phyloP scores from a whole-genome alignment of 768 basidiomycete genomes.

The Jaapia argillacea region DNA sequence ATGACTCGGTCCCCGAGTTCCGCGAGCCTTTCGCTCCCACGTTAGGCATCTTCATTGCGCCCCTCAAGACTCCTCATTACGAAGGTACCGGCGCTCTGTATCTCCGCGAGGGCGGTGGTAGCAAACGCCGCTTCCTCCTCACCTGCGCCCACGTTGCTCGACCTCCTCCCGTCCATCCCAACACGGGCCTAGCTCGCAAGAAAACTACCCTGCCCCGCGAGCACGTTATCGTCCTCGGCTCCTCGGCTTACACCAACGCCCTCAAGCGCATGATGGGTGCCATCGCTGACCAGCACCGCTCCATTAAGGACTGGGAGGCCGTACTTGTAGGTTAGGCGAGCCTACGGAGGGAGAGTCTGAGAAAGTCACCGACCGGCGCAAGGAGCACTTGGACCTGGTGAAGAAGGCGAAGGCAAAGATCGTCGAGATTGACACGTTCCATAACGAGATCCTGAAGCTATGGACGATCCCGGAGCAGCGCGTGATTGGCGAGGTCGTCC shows the following conservation, averaged over 20 bases:
- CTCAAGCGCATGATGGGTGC: slow-evolving; percentile 17
- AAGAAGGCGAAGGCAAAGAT: slow-evolving; percentile 15
- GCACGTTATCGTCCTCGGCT: slow-evolving; percentile 23
- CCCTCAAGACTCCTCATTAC: slow-evolving; percentile 16
- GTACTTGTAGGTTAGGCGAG: slow-evolving; percentile 14
- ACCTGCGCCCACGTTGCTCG: slow-evolving; percentile 26
- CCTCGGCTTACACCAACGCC: slow-evolving; percentile 14
- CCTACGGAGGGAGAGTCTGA: slow-evolving; percentile 12
- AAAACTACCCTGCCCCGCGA: slow-evolving; percentile 16
- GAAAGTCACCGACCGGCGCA: slow-evolving; percentile 8
- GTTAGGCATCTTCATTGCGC: slow-evolving; percentile 26
- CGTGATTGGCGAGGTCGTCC: slow-evolving; percentile 22
- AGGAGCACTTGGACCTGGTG: slow-evolving; percentile 13
- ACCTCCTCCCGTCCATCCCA: slow-evolving; percentile 8
- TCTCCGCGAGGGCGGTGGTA: slow-evolving; percentile 14
- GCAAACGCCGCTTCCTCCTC: slow-evolving; percentile 17
- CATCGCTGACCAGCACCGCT: slow-evolving; percentile 2
- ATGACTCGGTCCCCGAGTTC: slow-evolving; percentile 16
- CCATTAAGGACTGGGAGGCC: slow-evolving; percentile 12
- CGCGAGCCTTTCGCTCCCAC: slow-evolving; percentile 23
- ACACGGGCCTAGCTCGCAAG: not conserved
- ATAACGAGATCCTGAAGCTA: slow-evolving; percentile 17
- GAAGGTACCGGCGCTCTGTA: slow-evolving; percentile 30
- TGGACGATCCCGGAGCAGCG: slow-evolving; percentile 15
- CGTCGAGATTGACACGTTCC: slow-evolving; percentile 14